Percentiles rank a stretch among this genome's conserved stretches.
Conservation (phyloP, 306 rosid species). For the Ochetophila trinervis region DNA sequence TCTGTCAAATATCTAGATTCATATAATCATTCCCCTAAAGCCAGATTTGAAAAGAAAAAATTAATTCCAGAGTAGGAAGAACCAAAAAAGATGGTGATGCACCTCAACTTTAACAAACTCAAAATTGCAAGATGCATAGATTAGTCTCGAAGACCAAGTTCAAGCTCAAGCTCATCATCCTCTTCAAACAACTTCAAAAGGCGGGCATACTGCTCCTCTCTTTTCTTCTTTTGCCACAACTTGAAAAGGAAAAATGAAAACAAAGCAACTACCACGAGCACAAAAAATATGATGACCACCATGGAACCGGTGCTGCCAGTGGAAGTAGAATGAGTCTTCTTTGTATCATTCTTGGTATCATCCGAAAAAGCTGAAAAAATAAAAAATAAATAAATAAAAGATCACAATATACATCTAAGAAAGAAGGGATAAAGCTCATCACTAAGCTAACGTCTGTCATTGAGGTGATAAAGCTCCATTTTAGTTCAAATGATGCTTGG, state of each 20-base stretch:
- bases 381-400: background rate
- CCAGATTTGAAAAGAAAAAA: constrained; percentile 3
- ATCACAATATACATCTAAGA: background rate
- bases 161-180: constrained; percentile 81
- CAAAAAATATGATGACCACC: constrained; percentile 37
- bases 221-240: constrained; percentile 74
- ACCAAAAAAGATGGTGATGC: constrained; percentile 10
- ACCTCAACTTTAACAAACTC: constrained; percentile 35
- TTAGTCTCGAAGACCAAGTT: constrained; percentile 77
- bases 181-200: constrained; percentile 83
- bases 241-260: constrained; percentile 52
- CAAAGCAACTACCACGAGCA: constrained; percentile 31
- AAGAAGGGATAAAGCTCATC: too few relatives aligned
- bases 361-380: constrained; percentile 47
- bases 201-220: constrained; percentile 77
- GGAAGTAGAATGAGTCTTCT: constrained; percentile 26
- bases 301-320: constrained; percentile 32
- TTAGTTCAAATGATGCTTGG: too few relatives aligned
- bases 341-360: constrained; percentile 35
- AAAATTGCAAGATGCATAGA: constrained; percentile 15
- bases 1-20: background rate
- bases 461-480: too few relatives aligned
- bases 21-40: background rate
- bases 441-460: too few relatives aligned
- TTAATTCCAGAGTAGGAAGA: background rate